These are phyloP conservation scores for Corynespora cassiicola DNA, from an alignment of 2,329 filamentous ascomycete genomes.

Conservation along the genomic window DNA sequence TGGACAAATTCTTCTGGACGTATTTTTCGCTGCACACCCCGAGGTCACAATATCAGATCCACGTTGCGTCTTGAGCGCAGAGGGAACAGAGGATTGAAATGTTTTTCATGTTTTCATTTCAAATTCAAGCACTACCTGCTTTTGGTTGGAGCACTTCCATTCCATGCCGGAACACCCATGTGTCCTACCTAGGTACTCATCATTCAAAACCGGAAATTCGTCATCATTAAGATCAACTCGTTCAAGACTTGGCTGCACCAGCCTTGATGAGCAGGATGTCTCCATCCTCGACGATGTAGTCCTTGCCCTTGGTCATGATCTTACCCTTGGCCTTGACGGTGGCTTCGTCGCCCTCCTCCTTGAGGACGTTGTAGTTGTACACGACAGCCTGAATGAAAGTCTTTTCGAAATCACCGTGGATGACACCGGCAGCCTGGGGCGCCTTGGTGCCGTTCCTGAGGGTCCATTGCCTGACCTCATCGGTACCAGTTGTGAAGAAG, in stretches of 20 bases:
- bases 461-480: conserved; percentile 99
- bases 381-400: conserved; percentile 97
- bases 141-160: conserved; percentile 24
- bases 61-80: too few species aligned
- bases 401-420: conserved; percentile 98
- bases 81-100: too few species aligned
- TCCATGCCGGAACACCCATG: too few species aligned
- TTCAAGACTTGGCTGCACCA: conserved; percentile 76
- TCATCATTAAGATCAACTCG: conserved; percentile 1
- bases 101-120: conserved; percentile 23
- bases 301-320: conserved; percentile 98
- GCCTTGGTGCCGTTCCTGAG: conserved; percentile 95
- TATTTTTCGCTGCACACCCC: too few species aligned
- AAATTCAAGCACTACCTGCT: conserved; percentile 20
- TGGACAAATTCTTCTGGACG: too few species aligned
- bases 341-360: conserved; percentile 87
- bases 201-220: too few species aligned
- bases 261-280: conserved; percentile 89
- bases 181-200: too few species aligned
- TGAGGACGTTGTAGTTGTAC: conserved; percentile 83
- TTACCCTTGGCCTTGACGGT: conserved; percentile 94
- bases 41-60: too few species aligned
- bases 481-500: conserved; percentile 96
- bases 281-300: conserved; percentile 88
- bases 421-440: conserved; percentile 96